Evolutionary conservation across 148 eudicot species (phyloP), one percentile per base, ranked within the genome.

Genomic region (Rhododendron molle): DNA sequence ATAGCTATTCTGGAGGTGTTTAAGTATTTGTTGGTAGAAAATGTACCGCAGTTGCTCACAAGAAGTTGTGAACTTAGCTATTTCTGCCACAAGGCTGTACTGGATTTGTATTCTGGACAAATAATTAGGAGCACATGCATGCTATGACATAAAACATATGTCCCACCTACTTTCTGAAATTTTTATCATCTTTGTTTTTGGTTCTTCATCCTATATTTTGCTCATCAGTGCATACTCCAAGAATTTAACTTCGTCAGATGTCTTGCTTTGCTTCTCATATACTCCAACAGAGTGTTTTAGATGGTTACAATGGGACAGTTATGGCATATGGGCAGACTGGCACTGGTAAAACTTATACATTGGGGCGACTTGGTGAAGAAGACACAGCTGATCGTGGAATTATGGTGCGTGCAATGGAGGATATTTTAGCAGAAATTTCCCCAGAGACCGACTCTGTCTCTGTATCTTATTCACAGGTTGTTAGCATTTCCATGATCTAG

Each of bases 281-380:
- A 32, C 34, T 87, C 62, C 72, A 86, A 86, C 96, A 96, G 98
- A 94, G 98, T 91, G 96, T 96, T 85, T 87, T 96, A 85, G 97
- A 93, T 76, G 98, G 98, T 84, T 96, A 94, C 89, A 96, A 96
- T 86, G 98, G 98, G 82, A 96, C 98, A 71, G 91, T 96, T 67
- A 96, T 96, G 98, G 97, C 98, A 34, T 94, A 94, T 88, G 98
- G 98, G 74, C 98, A 96, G 91, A 96, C 98, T 85, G 98, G 98
- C 74, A 96, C 98, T 6, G 98, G 98, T 20, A 96, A 96, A 91
- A 94, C 98, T 80, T 96, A 92, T 88, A 94, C 98, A 49, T 90
- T 96, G 80, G 98, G 98, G 83, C 90, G 89, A 85, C 95, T 96
- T 58, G 98, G 98, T 40, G 97, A 96, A 84, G 95, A 93, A 86